These are phyloP conservation scores for Tetraselmis striata DNA, from an alignment of 139 green algal genomes.

Conservation along the genomic window DNA sequence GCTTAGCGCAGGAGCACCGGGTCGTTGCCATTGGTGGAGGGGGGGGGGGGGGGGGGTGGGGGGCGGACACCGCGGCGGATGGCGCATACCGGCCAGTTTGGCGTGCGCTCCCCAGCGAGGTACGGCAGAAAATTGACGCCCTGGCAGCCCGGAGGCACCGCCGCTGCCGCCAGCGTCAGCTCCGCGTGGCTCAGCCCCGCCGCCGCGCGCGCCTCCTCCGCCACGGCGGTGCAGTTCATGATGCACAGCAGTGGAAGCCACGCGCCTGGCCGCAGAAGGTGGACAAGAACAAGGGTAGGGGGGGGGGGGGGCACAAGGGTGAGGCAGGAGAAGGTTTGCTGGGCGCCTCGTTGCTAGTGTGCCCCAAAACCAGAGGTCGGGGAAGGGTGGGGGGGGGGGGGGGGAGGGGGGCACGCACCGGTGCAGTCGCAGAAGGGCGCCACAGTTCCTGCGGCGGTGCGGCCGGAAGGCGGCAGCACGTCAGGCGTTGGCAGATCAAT, in stretches of 20 bases:
- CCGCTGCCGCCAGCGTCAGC: slow-evolving; percentile 47
- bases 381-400: no score
- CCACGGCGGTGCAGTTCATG: slow-evolving; percentile 74
- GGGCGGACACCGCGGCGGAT: neutral
- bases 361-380: neutral
- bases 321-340: neutral
- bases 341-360: no score
- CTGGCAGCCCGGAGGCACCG: slow-evolving; percentile 51
- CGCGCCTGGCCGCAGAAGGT: slow-evolving; percentile 5
- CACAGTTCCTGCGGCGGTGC: slow-evolving; percentile 24
- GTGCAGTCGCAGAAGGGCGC: slow-evolving; percentile 79
- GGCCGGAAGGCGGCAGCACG: no score
- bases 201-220: slow-evolving; percentile 57
- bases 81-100: slow-evolving; percentile 64
- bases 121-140: slow-evolving; percentile 78
- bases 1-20: no score
- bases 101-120: slow-evolving; percentile 74
- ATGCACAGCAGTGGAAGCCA: slow-evolving; percentile 82
- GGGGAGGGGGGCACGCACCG: no score
- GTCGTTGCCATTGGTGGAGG: no score
- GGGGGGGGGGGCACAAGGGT: neutral
- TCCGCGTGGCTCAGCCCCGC: slow-evolving; percentile 50
- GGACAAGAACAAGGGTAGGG: no score
- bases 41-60: neutral
- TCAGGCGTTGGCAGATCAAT: no score